Evolutionary conservation across 176 grass and related monocot genomes (phyloP), one percentile per base, ranked within the genome.

Genomic region (Raddia distichophylla): DNA sequence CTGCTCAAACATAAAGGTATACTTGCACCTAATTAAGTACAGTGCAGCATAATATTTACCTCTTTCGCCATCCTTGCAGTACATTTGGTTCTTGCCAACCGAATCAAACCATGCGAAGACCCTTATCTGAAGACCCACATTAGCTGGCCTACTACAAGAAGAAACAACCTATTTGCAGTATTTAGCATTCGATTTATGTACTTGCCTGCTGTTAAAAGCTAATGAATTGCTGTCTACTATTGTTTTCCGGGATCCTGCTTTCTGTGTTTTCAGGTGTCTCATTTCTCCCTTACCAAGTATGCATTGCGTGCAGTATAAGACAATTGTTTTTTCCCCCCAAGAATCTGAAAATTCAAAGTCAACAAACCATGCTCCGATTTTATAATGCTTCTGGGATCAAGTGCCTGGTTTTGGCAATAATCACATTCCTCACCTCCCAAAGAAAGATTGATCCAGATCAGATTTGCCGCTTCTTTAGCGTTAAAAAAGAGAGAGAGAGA

Each of bases 331-430:
- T 35, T n/a, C 3, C 32, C 19, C 43, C 0, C 48, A 18, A 5
- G 19, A 18, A 83, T 35, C 45, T 53, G 68, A 80, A 67, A 61
- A 12, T 40, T 3, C 8, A 10, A 69, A 89, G 69, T 79, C 87
- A 81, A 84, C 69, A 80, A 3, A 79, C 33, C 10, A 40, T 79
- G 81, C 68, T 34, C 12, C 10, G 20, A 53, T 84, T 67, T 75
- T 80, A 67, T 74, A 88, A 17, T 80, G 58, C 27, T 66, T 80
- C 37, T 84, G 67, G 65, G 66, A 87, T 83, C 73, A 87, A 78
- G 46, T 64, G 19, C 66, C 61, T 64, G 12, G 62, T 69, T 4
- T 51, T 75, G 22, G 54, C 46, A 8, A 20, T 63, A 83, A 42
- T 73, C 17, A 58, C 45, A 20, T 46, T 40, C 64, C 64, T 71